A percentile compares a stretch with the other conserved stretches of the same genome.
These are phyloP conservation scores for Gaertneriomyces semiglobifer DNA, from an alignment of 192 early-diverging fungal species.

Conservation along the genomic window DNA sequence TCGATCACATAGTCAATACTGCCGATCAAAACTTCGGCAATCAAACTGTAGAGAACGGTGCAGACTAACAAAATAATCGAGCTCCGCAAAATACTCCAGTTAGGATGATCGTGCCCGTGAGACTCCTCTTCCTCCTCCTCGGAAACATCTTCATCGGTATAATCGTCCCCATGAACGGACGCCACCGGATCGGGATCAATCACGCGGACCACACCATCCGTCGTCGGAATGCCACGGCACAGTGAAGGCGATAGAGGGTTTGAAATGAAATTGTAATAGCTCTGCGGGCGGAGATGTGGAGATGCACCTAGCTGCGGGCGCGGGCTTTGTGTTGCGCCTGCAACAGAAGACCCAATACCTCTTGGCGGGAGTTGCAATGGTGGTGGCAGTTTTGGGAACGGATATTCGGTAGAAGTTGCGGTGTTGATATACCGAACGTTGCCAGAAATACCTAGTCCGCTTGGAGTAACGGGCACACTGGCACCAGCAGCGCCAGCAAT, in stretches of 20 bases:
- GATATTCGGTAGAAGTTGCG: constrained; percentile 18
- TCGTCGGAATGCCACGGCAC: constrained; percentile 19
- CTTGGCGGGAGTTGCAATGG: background rate
- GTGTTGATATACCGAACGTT: background rate
- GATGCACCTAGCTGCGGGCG: too few species aligned
- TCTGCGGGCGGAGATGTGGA: background rate
- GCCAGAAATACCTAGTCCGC: background rate
- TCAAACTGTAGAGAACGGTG: constrained; percentile 79
- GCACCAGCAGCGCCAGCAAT: background rate
- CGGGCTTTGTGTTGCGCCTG: too few species aligned
- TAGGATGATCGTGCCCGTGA: constrained; percentile 85
- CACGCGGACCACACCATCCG: constrained; percentile 16
- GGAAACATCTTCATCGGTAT: constrained; percentile 8
- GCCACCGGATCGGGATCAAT: constrained; percentile 17
- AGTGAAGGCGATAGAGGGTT: constrained; percentile 12
- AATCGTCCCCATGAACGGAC: constrained; percentile 1
- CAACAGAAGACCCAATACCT: background rate
- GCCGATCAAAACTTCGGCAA: constrained; percentile 90
- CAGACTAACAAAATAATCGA: constrained; percentile 73
- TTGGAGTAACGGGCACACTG: background rate
- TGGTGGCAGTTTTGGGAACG: constrained; percentile 10
- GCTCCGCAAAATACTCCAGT: constrained; percentile 82
- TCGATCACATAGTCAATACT: constrained; percentile 79
- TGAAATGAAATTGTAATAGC: background rate
- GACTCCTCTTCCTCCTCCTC: constrained; percentile 59